phyloP scores from a whole-genome alignment of 1,284 basidiomycete species.

The Cerrena zonata region DNA sequence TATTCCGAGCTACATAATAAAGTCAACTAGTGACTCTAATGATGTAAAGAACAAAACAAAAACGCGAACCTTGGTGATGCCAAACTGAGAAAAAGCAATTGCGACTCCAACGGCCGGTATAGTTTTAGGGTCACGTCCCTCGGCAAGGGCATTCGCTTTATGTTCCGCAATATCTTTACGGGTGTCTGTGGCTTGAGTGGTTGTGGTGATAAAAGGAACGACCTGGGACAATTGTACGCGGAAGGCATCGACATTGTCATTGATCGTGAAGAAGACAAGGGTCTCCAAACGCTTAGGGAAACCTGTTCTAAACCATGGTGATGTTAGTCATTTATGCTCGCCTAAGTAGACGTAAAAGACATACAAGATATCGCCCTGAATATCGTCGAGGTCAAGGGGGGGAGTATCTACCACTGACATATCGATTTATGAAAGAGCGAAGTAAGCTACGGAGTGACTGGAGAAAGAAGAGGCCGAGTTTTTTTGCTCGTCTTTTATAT shows the following conservation, averaged over 20 bases:
- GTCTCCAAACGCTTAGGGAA: conserved; percentile 40
- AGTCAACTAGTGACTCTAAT: neutral
- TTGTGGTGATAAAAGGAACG: conserved; percentile 29
- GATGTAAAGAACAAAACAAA: neutral
- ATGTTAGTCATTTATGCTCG: neutral
- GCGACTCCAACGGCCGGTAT: conserved; percentile 23
- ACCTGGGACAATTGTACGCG: conserved; percentile 24
- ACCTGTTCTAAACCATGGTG: conserved; percentile 31
- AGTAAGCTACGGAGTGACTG: no score
- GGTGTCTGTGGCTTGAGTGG: conserved; percentile 18
- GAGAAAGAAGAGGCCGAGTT: no score
- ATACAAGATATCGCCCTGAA: conserved; percentile 47
- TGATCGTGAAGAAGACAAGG: conserved; percentile 37
- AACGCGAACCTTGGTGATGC: conserved; percentile 23
- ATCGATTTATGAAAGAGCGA: no score
- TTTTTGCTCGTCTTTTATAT: no score
- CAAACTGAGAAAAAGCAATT: conserved; percentile 30
- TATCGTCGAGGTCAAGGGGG: conserved; percentile 33
- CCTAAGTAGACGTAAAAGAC: conserved; percentile 12
- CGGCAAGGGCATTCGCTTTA: conserved; percentile 12
- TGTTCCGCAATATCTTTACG: conserved; percentile 13
- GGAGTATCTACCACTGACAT: no score
- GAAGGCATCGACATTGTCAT: conserved; percentile 20
- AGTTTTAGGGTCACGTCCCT: conserved; percentile 13
- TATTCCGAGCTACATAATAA: conserved; percentile 31